Evolutionary conservation across 1,284 basidiomycete genomes (phyloP).

Genomic region (Irpex rosettiformis): DNA sequence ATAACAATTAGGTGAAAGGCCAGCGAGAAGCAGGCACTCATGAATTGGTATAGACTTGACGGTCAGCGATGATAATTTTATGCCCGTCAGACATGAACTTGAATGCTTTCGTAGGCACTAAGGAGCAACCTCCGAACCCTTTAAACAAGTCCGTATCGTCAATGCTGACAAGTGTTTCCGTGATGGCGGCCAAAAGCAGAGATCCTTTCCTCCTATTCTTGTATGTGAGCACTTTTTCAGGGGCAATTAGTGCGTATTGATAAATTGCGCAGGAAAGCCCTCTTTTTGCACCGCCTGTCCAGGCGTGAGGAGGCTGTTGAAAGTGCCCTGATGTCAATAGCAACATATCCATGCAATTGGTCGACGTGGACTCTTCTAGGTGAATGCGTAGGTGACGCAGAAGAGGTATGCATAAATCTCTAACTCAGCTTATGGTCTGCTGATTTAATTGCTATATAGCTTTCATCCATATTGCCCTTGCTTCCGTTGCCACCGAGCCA

Average conservation of each 20-base stretch:
- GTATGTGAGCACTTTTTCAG: conserved; percentile 40
- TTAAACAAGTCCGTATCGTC: conserved; percentile 61
- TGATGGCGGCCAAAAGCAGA: conserved; percentile 31
- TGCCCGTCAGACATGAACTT: not conserved
- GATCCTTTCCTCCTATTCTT: conserved; percentile 89
- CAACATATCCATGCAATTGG: conserved; percentile 93
- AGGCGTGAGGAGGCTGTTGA: conserved; percentile 87
- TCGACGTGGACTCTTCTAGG: conserved; percentile 85
- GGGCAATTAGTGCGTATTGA: conserved; percentile 11
- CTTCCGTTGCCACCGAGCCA: conserved; percentile 65
- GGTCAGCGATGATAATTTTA: conserved; percentile 40
- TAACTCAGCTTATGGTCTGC: not conserved
- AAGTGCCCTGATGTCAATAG: conserved; percentile 74
- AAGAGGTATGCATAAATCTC: conserved; percentile 60
- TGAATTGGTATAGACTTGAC: conserved; percentile 72
- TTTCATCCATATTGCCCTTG: conserved; percentile 60
- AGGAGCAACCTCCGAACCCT: conserved; percentile 69
- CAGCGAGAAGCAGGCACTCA: conserved; percentile 62
- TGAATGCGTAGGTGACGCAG: conserved; percentile 81
- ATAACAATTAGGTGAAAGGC: conserved; percentile 37
- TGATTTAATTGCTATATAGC: conserved; percentile 36
- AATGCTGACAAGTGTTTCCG: conserved; percentile 56
- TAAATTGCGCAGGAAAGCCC: conserved; percentile 55
- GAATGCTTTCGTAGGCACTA: conserved; percentile 48
- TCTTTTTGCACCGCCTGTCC: conserved; percentile 77